A percentile compares a stretch with the other conserved stretches of the same genome.
Conservation (phyloP, 106 monocot species). For the Gastrodia elata region DNA sequence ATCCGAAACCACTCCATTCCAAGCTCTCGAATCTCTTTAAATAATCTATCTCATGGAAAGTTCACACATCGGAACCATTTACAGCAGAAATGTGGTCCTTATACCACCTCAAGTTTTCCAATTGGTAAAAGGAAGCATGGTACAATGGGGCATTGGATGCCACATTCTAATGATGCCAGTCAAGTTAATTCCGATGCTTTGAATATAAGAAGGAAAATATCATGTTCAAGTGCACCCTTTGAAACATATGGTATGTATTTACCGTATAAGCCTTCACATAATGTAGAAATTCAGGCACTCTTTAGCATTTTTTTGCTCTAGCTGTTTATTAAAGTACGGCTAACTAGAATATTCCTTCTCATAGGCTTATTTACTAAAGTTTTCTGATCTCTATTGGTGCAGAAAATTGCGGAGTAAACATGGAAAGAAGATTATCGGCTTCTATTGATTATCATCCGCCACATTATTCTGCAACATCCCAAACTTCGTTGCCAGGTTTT, state of each 20-base stretch:
- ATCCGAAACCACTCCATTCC: conserved; percentile 19
- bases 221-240: conserved; percentile 31
- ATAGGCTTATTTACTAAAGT: not conserved
- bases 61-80: conserved; percentile 29
- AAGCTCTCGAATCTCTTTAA: conserved; percentile 24
- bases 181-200: conserved; percentile 37
- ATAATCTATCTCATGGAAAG: conserved; percentile 37
- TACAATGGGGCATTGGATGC: conserved; percentile 34
- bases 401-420: conserved; percentile 51
- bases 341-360: not conserved
- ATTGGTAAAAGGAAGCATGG: conserved; percentile 29
- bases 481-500: conserved; percentile 40
- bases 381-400: conserved; percentile 8
- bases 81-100: conserved; percentile 35
- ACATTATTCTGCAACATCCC: conserved; percentile 27
- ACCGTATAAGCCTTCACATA: not conserved
- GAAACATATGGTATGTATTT: conserved; percentile 46
- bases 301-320: conserved; percentile 1
- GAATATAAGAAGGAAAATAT: conserved; percentile 24
- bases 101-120: conserved; percentile 24
- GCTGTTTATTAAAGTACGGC: not conserved
- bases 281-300: not conserved
- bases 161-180: conserved; percentile 30
- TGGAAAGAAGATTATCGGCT: conserved; percentile 46
- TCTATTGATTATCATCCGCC: conserved; percentile 41